A percentile compares a stretch with the other conserved stretches of the same genome.
phyloP scores from a whole-genome alignment of 2,329 filamentous ascomycete species.

The Fusarium sp. region DNA sequence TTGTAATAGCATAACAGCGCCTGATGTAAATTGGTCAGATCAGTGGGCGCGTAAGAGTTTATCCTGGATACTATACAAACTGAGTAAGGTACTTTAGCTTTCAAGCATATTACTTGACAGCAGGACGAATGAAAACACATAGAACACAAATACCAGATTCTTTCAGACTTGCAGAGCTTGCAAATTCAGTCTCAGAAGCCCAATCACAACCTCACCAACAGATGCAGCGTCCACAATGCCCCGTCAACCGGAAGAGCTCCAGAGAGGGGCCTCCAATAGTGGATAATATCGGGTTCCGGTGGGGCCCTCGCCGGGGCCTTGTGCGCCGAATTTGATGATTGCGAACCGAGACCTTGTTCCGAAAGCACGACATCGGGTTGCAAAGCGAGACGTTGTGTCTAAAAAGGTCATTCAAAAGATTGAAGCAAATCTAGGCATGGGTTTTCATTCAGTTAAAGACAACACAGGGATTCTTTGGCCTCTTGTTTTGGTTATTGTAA shows the following conservation, averaged over 20 bases:
- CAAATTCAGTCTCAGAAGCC: slow-evolving; percentile 7
- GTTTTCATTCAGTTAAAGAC: not conserved
- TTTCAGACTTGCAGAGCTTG: not conserved
- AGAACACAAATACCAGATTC: not conserved
- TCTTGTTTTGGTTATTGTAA: slow-evolving; percentile 8
- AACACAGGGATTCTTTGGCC: slow-evolving; percentile 2
- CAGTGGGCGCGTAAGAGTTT: slow-evolving; percentile 9
- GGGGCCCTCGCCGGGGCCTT: slow-evolving; percentile 20
- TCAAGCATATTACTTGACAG: not conserved
- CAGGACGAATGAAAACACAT: slow-evolving; percentile 1
- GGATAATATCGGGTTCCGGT: slow-evolving; percentile 24
- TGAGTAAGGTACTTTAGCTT: not conserved
- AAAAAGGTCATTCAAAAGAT: not conserved
- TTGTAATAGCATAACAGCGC: no score
- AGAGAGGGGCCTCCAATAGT: slow-evolving; percentile 22
- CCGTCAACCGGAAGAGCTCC: slow-evolving; percentile 31
- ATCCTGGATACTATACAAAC: not conserved
- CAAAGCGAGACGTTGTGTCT: not conserved
- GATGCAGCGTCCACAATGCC: slow-evolving; percentile 7
- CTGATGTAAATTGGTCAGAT: not conserved
- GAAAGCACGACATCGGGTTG: slow-evolving; percentile 19
- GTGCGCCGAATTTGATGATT: slow-evolving; percentile 20
- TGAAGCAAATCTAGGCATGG: not conserved
- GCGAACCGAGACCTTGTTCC: slow-evolving; percentile 29
- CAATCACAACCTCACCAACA: slow-evolving; percentile 19